Base-by-base conservation (phyloP, 352 stramenopile species). In the Pythium phragmiticola region DNA sequence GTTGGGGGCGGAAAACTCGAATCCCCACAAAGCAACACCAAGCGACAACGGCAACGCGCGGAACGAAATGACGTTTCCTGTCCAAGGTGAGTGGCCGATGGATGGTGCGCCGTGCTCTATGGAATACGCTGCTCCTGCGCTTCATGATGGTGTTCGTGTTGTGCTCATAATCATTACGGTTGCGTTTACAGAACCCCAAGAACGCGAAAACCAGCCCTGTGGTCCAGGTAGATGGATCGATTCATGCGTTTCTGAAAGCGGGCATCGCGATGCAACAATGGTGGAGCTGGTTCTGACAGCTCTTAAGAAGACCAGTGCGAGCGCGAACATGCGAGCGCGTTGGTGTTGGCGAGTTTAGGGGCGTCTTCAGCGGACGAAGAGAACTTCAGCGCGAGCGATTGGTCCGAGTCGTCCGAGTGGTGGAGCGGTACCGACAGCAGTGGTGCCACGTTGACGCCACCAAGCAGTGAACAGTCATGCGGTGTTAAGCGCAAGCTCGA, bases 341-440 rank as follows among this genome's bases (percentile, higher is more conserved):
- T 70, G 57, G 64, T 26, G n/a, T 39, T 70, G 64, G 64, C 63
- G 41, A 69, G 63, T 69, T 53, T 69, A 61, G 63, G 63, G 5
- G 16, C 33, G 34, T 30, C 39, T 28, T 23, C 39, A 9, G 28
- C 41, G 6, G 54, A 58, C 12, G 54, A 63, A 34, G n/a, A 63
- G 34, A 34, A 49, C 26, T 30, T 14, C 14, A 56, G 30, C 21
- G 33, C 19, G 17, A 41, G 37, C 58, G 58, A 54, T 3, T 62
- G 56, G 56, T 66, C 51, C 11, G 45, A 66, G 8, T 60, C 60
- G 9, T 56, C 60, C 5, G 39, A 60, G 37, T 65, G 57, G 57
- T 63, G 21, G 46, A 65, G 48, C 28, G 26, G 48, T 13, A 57
- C 36, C 5, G 47, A 52, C 13, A 57, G 48, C 17, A 51, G 37